Base-by-base conservation (phyloP, 768 basidiomycete species). In the Amanita fuliginea region DNA sequence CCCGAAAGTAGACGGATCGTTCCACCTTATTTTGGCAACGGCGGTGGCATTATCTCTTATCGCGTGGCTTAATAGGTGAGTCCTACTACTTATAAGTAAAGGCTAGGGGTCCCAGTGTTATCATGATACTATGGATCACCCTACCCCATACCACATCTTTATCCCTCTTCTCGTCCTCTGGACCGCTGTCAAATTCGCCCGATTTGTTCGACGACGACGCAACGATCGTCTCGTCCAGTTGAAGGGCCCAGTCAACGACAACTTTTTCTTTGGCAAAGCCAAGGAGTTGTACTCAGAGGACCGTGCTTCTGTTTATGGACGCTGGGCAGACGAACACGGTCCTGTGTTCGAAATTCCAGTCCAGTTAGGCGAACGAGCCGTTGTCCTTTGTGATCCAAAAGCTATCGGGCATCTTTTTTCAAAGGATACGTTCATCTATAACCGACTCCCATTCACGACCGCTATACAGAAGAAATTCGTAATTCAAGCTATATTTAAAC, bases 371-470 rank as follows among this genome's bases (percentile, higher is more conserved):
- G 55, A 64, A 0, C 59, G 46, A 5, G 56, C 54, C 4, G 55
- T 77, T 18, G 56, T 73, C 4, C 57, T 76, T 3, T 63, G 65
- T 35, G 77, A 77, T 53, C 71, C 70, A 2, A 77, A 72, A 59
- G 77, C 79, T 0, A 60, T 75, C 18, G 65, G 70, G 0, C 76
- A 81, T 53, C 69, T 77, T 37, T 76, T 69, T 48, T 63, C 71
- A n/a, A 67, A 61, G 46, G 79, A 80, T 46, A 74, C 77, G 0
- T 74, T 63, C 42, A 65, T 62, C 0, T 81, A 81, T 53, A 58
- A 70, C 0, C 71, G 71, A 33, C 68, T 67, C 0, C 62, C 59
- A 4, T 54, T 69, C 10, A 51, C 59, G 3, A 67, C 58, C 35
- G 30, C 55, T 1, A 65, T 70, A 26, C 67, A 73, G 7, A 65